Conservation (phyloP, 1,139 yeast genomes). For the Lodderomyces theae region DNA sequence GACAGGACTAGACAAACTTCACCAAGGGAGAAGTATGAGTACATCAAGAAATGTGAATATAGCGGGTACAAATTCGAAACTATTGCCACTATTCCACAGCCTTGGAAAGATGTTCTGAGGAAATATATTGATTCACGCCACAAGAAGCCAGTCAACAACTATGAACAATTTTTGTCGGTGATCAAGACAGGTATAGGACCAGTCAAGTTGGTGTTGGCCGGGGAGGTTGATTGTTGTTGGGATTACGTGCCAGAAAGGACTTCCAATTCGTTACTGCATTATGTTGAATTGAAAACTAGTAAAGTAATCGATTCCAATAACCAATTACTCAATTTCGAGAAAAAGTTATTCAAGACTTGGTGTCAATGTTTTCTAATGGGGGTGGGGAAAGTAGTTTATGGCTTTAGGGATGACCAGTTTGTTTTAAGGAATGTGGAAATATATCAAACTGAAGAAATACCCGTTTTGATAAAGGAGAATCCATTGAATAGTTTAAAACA, state of each 20-base stretch:
- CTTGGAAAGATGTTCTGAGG: constrained; percentile 71
- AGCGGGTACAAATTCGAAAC: constrained; percentile 87
- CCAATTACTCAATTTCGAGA: constrained; percentile 63
- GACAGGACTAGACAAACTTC: constrained; percentile 22
- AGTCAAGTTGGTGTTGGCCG: constrained; percentile 68
- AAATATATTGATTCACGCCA: constrained; percentile 62
- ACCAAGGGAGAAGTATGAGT: constrained; percentile 35
- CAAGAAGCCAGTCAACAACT: constrained; percentile 58
- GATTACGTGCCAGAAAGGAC: constrained; percentile 64
- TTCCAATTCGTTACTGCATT: constrained; percentile 59
- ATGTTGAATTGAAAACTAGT: constrained; percentile 81
- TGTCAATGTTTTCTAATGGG: constrained; percentile 91
- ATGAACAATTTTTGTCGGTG: constrained; percentile 74
- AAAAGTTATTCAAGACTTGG: constrained; percentile 78
- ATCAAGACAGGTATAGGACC: constrained; percentile 83
- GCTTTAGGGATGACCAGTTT: constrained; percentile 76
- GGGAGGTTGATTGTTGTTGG: constrained; percentile 88
- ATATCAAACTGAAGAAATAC: constrained; percentile 75
- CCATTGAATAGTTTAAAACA: constrained; percentile 22
- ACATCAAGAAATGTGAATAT: constrained; percentile 46
- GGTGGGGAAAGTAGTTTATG: constrained; percentile 72
- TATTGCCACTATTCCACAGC: constrained; percentile 69
- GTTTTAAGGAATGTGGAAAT: constrained; percentile 67
- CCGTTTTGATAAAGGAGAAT: constrained; percentile 51
- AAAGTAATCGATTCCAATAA: constrained; percentile 50